Conservation (phyloP, 2,329 filamentous ascomycete genomes). For the Penicillium sp. region DNA sequence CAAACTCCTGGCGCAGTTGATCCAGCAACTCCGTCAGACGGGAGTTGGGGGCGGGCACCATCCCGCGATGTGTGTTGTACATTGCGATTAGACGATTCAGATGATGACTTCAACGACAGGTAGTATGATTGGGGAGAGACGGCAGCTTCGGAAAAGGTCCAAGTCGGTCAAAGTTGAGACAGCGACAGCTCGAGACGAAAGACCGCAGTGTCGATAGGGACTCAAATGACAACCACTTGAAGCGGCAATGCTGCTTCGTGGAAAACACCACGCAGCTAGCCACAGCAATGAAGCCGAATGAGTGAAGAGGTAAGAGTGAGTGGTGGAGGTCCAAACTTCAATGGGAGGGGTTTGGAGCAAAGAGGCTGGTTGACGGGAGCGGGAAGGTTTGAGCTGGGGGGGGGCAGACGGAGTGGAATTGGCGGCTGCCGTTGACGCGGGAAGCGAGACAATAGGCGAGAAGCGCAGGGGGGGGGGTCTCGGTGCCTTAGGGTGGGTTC, state of each 20-base stretch:
- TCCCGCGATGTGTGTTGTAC: conserved; percentile 82
- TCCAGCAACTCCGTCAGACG: conserved; percentile 90
- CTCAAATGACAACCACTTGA: conserved; percentile 15
- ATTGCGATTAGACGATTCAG: conserved; percentile 47
- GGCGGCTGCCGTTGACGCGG: conserved; percentile 34
- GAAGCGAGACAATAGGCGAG: conserved; percentile 31
- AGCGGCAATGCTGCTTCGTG: conserved; percentile 24
- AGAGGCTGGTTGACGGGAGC: conserved; percentile 18
- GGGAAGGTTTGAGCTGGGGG: conserved; percentile 24
- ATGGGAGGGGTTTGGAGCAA: conserved; percentile 7
- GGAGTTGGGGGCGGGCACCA: conserved; percentile 64
- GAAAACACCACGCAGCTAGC: conserved; percentile 23
- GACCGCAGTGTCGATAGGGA: conserved; percentile 8
- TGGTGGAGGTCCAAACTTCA: not conserved
- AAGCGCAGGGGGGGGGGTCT: conserved; percentile 10
- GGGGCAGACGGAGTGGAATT: conserved; percentile 9
- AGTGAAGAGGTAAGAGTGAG: conserved; percentile 1
- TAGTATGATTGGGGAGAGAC: not conserved
- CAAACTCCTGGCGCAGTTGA: conserved; percentile 84
- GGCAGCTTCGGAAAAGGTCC: not conserved
- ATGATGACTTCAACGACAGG: conserved; percentile 1
- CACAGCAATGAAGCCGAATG: conserved; percentile 12
- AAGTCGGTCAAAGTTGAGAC: conserved; percentile 1
- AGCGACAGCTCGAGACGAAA: conserved; percentile 14
- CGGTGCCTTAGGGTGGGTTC: not conserved